Percentiles rank a stretch among this genome's conserved stretches.
Conservation (phyloP, 441 rosid genomes). For the Rhodomyrtus psidioides region DNA sequence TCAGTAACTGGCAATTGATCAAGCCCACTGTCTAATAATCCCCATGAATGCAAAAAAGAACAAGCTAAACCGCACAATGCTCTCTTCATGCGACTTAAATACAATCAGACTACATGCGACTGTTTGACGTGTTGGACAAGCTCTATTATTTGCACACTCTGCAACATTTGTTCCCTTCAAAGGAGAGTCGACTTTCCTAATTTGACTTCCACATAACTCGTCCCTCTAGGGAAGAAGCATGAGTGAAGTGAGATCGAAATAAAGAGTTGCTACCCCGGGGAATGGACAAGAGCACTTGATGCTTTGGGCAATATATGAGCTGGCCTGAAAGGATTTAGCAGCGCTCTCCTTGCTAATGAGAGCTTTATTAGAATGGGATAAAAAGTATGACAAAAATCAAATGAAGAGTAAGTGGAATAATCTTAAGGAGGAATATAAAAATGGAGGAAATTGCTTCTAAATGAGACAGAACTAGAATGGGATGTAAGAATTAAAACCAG, state of each 20-base stretch:
- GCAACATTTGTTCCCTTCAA: conserved; percentile 18
- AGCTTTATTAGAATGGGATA: conserved; percentile 34
- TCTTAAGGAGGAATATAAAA: too few relatives aligned
- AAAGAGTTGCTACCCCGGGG: conserved; percentile 77
- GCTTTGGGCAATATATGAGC: conserved; percentile 25
- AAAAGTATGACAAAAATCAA: too few relatives aligned
- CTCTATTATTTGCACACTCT: conserved; percentile 15
- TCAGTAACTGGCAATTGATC: conserved; percentile 66
- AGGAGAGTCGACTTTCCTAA: conserved; percentile 18
- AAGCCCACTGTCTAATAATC: conserved; percentile 55
- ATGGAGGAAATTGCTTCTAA: too few relatives aligned
- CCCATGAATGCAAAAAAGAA: conserved; percentile 85
- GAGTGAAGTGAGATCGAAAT: conserved; percentile 70
- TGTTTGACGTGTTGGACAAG: conserved; percentile 24
- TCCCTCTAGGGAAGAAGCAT: conserved; percentile 42
- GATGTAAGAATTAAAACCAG: too few relatives aligned
- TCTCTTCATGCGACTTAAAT: conserved; percentile 50
- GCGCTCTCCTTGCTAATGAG: conserved; percentile 25
- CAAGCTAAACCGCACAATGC: conserved; percentile 70
- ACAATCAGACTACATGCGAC: conserved; percentile 32
- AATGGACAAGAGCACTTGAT: conserved; percentile 71
- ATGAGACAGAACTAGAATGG: too few relatives aligned
- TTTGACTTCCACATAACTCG: conserved; percentile 11
- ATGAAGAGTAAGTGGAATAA: too few relatives aligned
- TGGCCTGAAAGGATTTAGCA: conserved; percentile 8